These are phyloP conservation scores for Artemisia argyi DNA, from an alignment of 129 eudicot species.

Conservation along the genomic window DNA sequence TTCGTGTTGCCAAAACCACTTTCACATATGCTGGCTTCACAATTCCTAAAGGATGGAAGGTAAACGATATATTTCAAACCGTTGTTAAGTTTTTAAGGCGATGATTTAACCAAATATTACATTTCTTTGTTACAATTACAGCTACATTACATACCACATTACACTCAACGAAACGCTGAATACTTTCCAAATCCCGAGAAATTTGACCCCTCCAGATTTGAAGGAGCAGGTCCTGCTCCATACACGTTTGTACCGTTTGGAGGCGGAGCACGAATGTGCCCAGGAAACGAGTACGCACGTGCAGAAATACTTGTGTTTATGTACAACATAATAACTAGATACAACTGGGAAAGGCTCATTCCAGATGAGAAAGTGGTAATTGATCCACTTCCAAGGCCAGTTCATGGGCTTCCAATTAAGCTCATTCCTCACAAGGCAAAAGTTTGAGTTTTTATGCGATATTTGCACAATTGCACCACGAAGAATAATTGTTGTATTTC, in stretches of 20 bases:
- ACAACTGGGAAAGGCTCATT: conserved; percentile 37
- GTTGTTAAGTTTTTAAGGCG: neutral
- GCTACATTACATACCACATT: conserved; percentile 48
- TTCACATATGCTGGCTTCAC: conserved; percentile 36
- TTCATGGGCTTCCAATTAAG: conserved; percentile 44
- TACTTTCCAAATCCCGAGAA: conserved; percentile 42
- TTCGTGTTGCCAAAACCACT: conserved; percentile 38
- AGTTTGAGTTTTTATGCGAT: conserved; percentile 11
- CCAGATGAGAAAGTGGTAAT: conserved; percentile 44
- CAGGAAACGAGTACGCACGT: conserved; percentile 40
- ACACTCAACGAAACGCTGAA: conserved; percentile 39
- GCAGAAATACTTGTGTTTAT: conserved; percentile 42
- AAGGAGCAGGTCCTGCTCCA: conserved; percentile 41
- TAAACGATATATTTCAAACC: neutral
- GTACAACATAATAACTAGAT: conserved; percentile 39
- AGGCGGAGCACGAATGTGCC: conserved; percentile 46
- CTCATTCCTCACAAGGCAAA: conserved; percentile 37
- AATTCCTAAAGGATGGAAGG: conserved; percentile 48
- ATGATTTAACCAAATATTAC: conserved; percentile 13
- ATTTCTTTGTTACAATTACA: neutral
- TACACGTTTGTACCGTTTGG: conserved; percentile 46
- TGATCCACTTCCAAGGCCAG: conserved; percentile 47
- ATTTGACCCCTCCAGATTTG: conserved; percentile 44
- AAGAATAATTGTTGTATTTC: neutral
- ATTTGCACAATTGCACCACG: conserved; percentile 5